Base-by-base conservation (phyloP, 345 rosid species). In the Moricandia moricandioides region DNA sequence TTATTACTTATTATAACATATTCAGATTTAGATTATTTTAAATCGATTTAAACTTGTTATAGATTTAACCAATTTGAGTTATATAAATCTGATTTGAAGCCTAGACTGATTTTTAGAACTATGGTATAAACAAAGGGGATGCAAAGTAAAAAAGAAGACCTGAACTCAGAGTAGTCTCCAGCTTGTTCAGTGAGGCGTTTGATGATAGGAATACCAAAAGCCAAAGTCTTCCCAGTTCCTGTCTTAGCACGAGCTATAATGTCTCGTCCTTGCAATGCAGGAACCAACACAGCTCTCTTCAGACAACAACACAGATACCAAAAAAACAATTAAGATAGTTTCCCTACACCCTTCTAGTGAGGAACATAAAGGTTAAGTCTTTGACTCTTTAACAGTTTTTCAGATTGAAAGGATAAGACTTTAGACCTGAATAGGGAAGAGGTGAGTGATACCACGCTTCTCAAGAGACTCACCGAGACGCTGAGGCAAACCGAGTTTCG, bases 221-320 rank as follows among this genome's bases (percentile, higher is more conserved):
- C 99, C 73, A 95, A 81, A 14, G 97, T 95, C 90, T 95, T 95
- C 17, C 99, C 99, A 24, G 99, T 95, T 71, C 99, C 97, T 31
- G 99, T 95, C 85, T 92, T 92, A 1, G 99, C 99, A 78, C 99
- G 97, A 80, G 93, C 97, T 74, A 95, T 95, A 43, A 95, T 65
- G 52, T 95, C 99, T 59, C 88, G 80, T 51, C 97, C 97, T 87
- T 95, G 78, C 9, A 95, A 83, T 0, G 97, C 97, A 16, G 99
- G 99, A 43, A 80, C 69, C 26, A 92, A 65, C 71, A 95, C 99
- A 78, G 99, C 97, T 73, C 97, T 90, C 97, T 95, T 16, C 21
- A 67, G 6, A 78, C 8, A 71, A 6, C 37, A 33, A 31, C 35
- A n/a, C n/a, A n/a, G n/a, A n/a, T n/a, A n/a, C n/a, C n/a, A n/a